These are phyloP conservation scores for Macrotyloma uniflorum DNA, from an alignment of 306 rosid genomes.

Conservation along the genomic window DNA sequence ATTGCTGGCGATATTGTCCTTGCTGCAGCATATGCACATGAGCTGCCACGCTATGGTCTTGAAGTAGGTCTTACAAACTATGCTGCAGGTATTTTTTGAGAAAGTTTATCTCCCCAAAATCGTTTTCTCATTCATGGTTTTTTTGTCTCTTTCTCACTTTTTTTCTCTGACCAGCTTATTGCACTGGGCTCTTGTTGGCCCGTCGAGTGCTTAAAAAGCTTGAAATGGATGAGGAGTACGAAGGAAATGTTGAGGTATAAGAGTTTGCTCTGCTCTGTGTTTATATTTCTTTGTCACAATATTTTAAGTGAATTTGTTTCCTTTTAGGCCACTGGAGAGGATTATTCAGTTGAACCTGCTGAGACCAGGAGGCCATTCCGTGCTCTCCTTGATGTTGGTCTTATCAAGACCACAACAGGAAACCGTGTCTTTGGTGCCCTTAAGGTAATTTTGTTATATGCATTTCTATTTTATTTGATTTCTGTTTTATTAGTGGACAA, in stretches of 20 bases:
- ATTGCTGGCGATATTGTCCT: constrained; percentile 86
- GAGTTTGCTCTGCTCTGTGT: background rate
- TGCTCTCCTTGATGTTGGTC: constrained; percentile 95
- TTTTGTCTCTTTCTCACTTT: background rate
- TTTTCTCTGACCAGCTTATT: constrained; percentile 60
- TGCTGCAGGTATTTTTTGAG: constrained; percentile 72
- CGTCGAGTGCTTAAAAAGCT: constrained; percentile 75
- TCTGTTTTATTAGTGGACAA: background rate
- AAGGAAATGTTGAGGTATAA: constrained; percentile 90
- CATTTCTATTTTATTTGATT: background rate
- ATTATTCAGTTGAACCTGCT: constrained; percentile 89
- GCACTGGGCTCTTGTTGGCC: constrained; percentile 93
- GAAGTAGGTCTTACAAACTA: constrained; percentile 89
- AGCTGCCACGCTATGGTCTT: constrained; percentile 76
- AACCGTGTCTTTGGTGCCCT: constrained; percentile 92
- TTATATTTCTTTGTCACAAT: too few species aligned
- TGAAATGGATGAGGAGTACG: constrained; percentile 80
- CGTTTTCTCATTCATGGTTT: background rate
- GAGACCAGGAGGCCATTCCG: constrained; percentile 95
- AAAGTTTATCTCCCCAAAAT: background rate
- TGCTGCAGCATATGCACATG: constrained; percentile 82
- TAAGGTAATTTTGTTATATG: constrained; percentile 41
- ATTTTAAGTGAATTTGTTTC: background rate
- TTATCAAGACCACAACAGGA: constrained; percentile 82
- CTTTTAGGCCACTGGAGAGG: constrained; percentile 82